Base-by-base conservation (phyloP, 2,329 filamentous ascomycete genomes). In the Bisporella sp. region DNA sequence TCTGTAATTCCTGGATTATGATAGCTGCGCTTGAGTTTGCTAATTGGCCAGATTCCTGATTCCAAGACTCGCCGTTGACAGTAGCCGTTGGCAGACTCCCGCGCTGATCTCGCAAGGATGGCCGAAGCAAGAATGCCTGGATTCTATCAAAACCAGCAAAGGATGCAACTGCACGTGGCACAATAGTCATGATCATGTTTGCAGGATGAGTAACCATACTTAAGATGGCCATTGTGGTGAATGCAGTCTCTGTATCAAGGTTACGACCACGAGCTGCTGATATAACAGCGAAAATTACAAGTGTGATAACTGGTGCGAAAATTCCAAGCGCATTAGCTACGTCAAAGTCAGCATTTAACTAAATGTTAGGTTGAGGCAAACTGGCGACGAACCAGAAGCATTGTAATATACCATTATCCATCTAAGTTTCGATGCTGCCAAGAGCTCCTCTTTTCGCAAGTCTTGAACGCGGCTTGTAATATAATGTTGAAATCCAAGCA, bases 381-480 rank as follows among this genome's bases (percentile, higher is more conserved):
- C 31, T 32, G 1, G 42, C 32, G 37, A 52, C 52, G 11, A 50
- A 71, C 70, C 70, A 21, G 66, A 68, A 1, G 69, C 67, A 51
- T 70, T 71, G 51, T 73, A 71, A 12, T 60, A 59, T 0, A 72
- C 62, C 59, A 63, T 69, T 30, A 73, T 62, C 69, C 69, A 71
- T 33, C 71, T 59, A 3, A 73, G 57, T 8, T 57, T 63, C 5
- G 57, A 62, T 4, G 69, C 65, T 30, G 49, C 56, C 1, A 48
- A 41, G 1, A 72, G 58, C 48, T 74, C 58, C 8, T 52, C 40
- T 6, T 45, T 37, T 5, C 55, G 47, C n/a, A 56, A 41, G 6
- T 49, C 8, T 6, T 40, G 42, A 11, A 57, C 45, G n/a, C 35
- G 42, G 8, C 40, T 3, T 5, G 37, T 43, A 32, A 55, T 41